Conservation (phyloP, 2,329 filamentous ascomycete genomes). For the Claviceps fusiformis region DNA sequence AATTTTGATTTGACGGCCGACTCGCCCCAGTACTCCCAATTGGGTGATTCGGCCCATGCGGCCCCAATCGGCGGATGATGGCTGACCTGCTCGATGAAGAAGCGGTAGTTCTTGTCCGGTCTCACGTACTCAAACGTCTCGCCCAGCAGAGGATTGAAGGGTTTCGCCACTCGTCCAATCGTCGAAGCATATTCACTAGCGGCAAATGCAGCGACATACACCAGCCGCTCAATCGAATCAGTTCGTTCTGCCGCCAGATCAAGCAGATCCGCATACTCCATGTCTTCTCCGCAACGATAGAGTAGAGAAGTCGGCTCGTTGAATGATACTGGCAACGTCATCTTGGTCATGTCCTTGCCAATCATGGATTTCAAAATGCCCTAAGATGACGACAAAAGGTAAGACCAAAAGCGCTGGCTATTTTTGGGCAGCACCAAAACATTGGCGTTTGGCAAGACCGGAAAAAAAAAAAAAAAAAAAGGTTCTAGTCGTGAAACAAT, state of each 20-base stretch:
- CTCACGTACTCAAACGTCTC: conserved; percentile 95
- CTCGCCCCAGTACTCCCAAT: conserved; percentile 97
- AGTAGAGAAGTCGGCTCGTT: conserved; percentile 95
- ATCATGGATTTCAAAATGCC: conserved; percentile 98
- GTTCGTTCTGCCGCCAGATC: conserved; percentile 73
- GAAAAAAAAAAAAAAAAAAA: no score
- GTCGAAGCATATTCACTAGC: conserved; percentile 95
- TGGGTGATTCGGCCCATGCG: conserved; percentile 79
- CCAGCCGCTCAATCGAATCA: conserved; percentile 80
- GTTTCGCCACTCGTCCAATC: conserved; percentile 91
- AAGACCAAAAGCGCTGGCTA: not conserved
- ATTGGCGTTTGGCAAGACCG: no score
- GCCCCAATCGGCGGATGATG: conserved; percentile 94
- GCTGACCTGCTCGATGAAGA: conserved; percentile 96
- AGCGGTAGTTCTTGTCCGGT: conserved; percentile 93
- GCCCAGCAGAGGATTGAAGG: conserved; percentile 90
- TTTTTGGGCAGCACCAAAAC: not conserved
- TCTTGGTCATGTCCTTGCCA: conserved; percentile 99
- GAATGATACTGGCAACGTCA: conserved; percentile 96
- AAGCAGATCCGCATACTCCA: conserved; percentile 92
- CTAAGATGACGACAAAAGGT: conserved; percentile 28
- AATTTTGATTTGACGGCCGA: conserved; percentile 94
- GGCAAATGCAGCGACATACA: conserved; percentile 92
- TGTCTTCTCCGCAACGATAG: conserved; percentile 89
- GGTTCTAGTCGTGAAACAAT: no score